These are phyloP conservation scores for Neurospora sp. DNA, from an alignment of 495 filamentous ascomycete genomes.

Conservation along the genomic window DNA sequence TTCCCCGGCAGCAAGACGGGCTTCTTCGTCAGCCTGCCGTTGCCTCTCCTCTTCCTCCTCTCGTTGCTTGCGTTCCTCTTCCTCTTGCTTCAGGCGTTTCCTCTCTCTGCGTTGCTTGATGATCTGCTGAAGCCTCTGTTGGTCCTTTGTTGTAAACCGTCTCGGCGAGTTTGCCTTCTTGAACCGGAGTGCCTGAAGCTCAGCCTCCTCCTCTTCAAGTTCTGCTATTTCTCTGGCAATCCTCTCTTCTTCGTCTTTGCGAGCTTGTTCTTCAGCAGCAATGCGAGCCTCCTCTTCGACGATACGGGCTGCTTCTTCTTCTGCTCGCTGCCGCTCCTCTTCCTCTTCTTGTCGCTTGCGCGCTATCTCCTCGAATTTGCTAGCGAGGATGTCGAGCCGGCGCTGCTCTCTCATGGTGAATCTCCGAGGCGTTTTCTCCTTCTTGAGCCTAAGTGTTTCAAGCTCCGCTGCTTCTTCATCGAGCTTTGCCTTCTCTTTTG, in stretches of 20 bases:
- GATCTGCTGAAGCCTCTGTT: conserved; percentile 8
- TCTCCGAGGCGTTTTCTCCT: conserved; percentile 7
- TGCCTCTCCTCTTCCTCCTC: conserved; percentile 25
- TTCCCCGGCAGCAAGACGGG: conserved; percentile 23
- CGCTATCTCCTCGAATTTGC: conserved; percentile 3
- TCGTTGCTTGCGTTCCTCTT: conserved; percentile 19
- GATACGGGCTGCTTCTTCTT: background rate
- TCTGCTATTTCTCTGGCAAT: conserved; percentile 1
- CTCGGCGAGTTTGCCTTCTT: conserved; percentile 13
- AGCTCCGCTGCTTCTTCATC: conserved; percentile 25
- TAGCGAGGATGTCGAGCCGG: conserved; percentile 11
- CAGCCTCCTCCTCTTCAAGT: conserved; percentile 22
- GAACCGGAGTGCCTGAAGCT: conserved; percentile 15
- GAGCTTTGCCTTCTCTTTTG: conserved; percentile 6
- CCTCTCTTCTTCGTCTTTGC: conserved; percentile 4
- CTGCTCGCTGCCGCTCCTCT: conserved; percentile 1
- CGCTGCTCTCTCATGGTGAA: background rate
- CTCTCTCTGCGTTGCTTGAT: conserved; percentile 7
- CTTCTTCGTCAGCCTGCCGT: conserved; percentile 28
- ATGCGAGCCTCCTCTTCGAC: conserved; percentile 5
- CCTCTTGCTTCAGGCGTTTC: conserved; percentile 13
- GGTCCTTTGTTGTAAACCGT: conserved; percentile 3
- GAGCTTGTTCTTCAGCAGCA: conserved; percentile 10
- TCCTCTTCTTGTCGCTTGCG: conserved; percentile 19
- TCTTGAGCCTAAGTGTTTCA: conserved; percentile 16